Conservation (phyloP, 305 asterid genomes). For the Rubia occidens region DNA sequence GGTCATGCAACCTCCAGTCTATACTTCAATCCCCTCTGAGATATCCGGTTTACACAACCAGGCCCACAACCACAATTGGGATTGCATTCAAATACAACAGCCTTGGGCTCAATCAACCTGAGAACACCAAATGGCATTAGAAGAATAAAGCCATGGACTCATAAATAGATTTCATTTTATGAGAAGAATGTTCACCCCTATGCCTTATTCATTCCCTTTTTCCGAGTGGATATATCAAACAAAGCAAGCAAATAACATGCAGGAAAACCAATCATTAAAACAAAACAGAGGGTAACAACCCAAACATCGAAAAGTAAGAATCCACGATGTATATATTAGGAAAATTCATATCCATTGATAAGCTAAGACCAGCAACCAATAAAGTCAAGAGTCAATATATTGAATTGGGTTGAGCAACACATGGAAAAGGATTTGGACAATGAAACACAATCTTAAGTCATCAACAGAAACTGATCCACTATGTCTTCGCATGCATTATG, state of each 20-base stretch:
- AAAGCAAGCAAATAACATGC: background rate
- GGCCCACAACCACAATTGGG: slow-evolving; percentile 80
- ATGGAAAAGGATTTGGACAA: background rate
- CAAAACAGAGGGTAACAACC: background rate
- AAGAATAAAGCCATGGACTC: background rate
- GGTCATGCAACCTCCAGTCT: slow-evolving; percentile 56
- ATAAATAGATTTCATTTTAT: background rate
- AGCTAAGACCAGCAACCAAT: too few relatives aligned
- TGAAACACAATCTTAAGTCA: background rate
- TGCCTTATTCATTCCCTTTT: background rate
- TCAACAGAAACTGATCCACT: background rate
- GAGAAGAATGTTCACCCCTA: background rate
- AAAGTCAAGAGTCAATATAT: background rate
- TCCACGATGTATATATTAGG: background rate
- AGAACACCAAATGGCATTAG: slow-evolving; percentile 10
- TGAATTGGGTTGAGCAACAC: background rate
- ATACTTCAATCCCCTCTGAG: slow-evolving; percentile 46
- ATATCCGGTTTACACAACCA: slow-evolving; percentile 49
- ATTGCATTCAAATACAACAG: slow-evolving; percentile 81
- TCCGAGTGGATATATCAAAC: background rate
- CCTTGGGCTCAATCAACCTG: slow-evolving; percentile 72
- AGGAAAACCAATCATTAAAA: background rate
- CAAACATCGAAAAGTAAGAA: background rate
- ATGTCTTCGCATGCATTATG: background rate
- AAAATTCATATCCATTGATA: background rate